Evolutionary conservation across 257 asterid genomes (phyloP).

Genomic region (Hygrophila difformis): DNA sequence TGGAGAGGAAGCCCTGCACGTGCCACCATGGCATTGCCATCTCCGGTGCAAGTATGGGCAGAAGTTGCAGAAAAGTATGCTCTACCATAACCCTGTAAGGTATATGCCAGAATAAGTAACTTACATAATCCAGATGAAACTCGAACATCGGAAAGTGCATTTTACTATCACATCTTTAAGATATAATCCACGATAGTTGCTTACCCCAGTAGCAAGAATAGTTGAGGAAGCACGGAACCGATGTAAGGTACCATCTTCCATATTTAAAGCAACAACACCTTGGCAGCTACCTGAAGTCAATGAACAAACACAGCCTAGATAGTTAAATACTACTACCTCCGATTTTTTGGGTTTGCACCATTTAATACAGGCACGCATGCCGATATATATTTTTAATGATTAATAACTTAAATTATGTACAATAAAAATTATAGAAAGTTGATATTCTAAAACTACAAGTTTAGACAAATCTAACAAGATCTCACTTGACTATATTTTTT

Average conservation of each 20-base stretch:
- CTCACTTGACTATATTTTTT: too few relatives aligned
- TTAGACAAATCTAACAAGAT: too few relatives aligned
- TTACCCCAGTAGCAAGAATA: constrained; percentile 96
- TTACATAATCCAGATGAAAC: constrained; percentile 1
- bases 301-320: constrained; percentile 13
- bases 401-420: not conserved
- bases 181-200: constrained; percentile 3
- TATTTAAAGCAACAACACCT: constrained; percentile 81
- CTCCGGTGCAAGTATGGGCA: constrained; percentile 99
- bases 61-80: constrained; percentile 97
- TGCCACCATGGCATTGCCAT: constrained; percentile 98
- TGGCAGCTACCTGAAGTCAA: constrained; percentile 36
- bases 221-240: constrained; percentile 85
- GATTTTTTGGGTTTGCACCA: too few relatives aligned
- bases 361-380: too few relatives aligned
- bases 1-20: constrained; percentile 97
- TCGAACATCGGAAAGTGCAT: constrained; percentile 5
- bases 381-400: too few relatives aligned
- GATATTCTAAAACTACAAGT: too few relatives aligned
- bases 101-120: constrained; percentile 11
- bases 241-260: constrained; percentile 97
- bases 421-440: too few relatives aligned
- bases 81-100: constrained; percentile 83
- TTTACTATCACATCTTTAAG: not conserved
- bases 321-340: too few relatives aligned